Evolutionary conservation across 768 basidiomycete genomes (phyloP), one percentile per base, ranked within the genome.

Genomic region (Phylloporus sp.): DNA sequence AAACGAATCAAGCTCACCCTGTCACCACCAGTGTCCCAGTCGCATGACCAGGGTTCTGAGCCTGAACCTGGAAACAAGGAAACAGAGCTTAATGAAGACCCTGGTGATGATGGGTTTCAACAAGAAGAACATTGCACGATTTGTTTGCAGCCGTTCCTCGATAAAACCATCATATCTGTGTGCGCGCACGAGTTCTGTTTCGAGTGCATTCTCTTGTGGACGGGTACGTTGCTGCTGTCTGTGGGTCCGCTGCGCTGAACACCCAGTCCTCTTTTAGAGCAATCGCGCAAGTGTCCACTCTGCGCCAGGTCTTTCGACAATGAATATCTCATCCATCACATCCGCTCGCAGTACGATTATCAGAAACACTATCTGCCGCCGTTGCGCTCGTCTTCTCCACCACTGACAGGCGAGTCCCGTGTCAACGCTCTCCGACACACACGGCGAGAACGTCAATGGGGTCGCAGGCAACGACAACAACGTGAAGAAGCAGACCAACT

Each of bases 151-250:
- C 54, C 72, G 11, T 73, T 94, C 46, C 73, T 77, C 13, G 91
- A 97, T 71, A 75, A 88, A 40, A 88, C 93, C 0, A 78, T 95
- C 34, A 74, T 95, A 23, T 90, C 92, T 2, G 77, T 75, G 8
- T 97, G 94, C 68, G 88, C 90, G 2, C 94, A 97, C 73, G 88
- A 90, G 62, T 95, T 95, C 63, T 97, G 94, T 62, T 95, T 95
- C 58, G 88, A 91, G 50, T 97, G 94, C 66, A 76, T 97, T 22
- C 72, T 87, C 42, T 70, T 93, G 1, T 95, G 93, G 94, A 80
- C 88, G 47, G 85, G 89, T 89, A 53, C 58, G 79, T 71, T n/a
- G 13, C 9, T 11, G 6, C n/a, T 2, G 10, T 26, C 13, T 3
- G 22, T 22, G 12, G 15, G 10, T 38, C 20, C 27, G 24, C 7